A percentile compares a stretch with the other conserved stretches of the same genome.
Evolutionary conservation across 805 yeast species (phyloP).

Genomic region (Saccharomycopsis sp.): DNA sequence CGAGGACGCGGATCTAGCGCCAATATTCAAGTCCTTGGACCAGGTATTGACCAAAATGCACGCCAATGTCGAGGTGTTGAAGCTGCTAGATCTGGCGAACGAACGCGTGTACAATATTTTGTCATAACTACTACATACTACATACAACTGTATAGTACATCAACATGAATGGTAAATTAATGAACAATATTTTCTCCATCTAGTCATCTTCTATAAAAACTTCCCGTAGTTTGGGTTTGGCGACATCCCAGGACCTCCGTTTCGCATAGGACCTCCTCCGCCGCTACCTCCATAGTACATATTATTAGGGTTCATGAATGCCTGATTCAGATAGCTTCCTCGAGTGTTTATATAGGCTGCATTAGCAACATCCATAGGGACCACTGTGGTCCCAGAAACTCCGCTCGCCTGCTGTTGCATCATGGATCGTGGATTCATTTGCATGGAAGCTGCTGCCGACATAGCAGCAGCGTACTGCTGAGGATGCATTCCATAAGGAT

Average conservation of each 20-base stretch:
- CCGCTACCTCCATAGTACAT: not conserved
- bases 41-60: constrained; percentile 5
- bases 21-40: not conserved
- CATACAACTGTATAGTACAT: too few relatives aligned
- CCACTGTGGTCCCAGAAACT: constrained; percentile 1
- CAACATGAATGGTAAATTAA: too few relatives aligned
- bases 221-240: constrained; percentile 12
- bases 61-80: constrained; percentile 9
- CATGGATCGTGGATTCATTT: constrained; percentile 3
- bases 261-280: not conserved
- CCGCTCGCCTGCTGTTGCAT: constrained; percentile 3
- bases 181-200: too few relatives aligned
- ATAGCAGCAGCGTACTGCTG: constrained; percentile 1
- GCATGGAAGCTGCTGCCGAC: constrained; percentile 7
- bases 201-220: not conserved
- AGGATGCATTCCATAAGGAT: constrained; percentile 4
- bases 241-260: constrained; percentile 6
- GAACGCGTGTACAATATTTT: constrained; percentile 3
- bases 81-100: constrained; percentile 3
- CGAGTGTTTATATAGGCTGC: not conserved
- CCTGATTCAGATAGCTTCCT: not conserved
- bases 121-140: not conserved
- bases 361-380: constrained; percentile 2
- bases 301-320: not conserved
- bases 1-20: constrained; percentile 5